Evolutionary conservation across 2,329 filamentous ascomycete genomes (phyloP).

Genomic region (Phaeosphaeriaceae sp.): DNA sequence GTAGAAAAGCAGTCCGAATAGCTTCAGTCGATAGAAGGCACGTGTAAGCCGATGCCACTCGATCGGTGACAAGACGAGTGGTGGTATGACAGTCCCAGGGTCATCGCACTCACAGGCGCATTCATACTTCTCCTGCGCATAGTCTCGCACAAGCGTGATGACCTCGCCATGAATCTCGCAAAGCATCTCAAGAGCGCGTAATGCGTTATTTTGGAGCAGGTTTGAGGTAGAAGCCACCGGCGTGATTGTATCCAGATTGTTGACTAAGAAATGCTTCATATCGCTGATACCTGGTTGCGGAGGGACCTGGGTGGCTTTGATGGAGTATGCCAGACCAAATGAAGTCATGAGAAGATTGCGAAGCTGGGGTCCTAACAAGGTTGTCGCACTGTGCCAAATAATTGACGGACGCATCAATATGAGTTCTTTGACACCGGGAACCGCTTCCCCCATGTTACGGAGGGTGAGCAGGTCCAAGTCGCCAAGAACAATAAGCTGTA

Average conservation of each 20-base stretch:
- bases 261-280: not conserved
- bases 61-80: slow-evolving; percentile 10
- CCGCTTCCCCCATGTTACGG: not conserved
- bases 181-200: slow-evolving; percentile 10
- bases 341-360: slow-evolving; percentile 13
- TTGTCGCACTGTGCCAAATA: slow-evolving; percentile 5
- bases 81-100: slow-evolving; percentile 14
- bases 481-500: slow-evolving; percentile 10
- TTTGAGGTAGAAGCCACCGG: too few relatives aligned
- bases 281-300: not conserved
- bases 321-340: slow-evolving; percentile 1
- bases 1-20: slow-evolving; percentile 10
- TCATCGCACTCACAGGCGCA: slow-evolving; percentile 18
- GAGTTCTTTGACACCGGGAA: not conserved
- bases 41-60: slow-evolving; percentile 12
- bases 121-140: slow-evolving; percentile 15
- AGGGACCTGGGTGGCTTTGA: not conserved
- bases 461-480: slow-evolving; percentile 2
- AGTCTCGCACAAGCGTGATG: slow-evolving; percentile 4
- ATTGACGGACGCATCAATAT: not conserved
- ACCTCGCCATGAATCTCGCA: slow-evolving; percentile 13
- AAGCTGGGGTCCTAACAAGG: slow-evolving; percentile 4
- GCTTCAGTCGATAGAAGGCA: slow-evolving; percentile 10
- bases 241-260: not conserved
- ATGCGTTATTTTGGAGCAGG: slow-evolving; percentile 6